Conservation (phyloP, 257 asterid species). For the Nicotiana sylvestris region DNA sequence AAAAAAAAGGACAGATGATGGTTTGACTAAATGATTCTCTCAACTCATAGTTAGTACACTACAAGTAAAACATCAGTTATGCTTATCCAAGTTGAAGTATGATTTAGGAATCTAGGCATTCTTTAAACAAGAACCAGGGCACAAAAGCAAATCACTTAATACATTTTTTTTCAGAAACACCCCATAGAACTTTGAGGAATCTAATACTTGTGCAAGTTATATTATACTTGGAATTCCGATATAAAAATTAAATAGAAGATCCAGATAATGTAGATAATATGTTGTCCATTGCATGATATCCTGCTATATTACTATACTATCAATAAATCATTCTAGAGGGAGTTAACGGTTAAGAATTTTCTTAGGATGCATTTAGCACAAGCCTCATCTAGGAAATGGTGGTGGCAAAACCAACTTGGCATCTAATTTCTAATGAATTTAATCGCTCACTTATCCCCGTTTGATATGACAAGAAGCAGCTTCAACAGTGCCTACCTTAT, state of each 20-base stretch:
- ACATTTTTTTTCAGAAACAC: background rate
- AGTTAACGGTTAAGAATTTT: background rate
- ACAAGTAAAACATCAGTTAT: background rate
- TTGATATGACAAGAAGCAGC: background rate
- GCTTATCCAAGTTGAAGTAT: background rate
- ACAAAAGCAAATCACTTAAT: background rate
- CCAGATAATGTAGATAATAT: background rate
- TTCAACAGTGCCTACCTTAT: constrained; percentile 45
- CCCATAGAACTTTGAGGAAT: background rate
- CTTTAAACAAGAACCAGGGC: background rate
- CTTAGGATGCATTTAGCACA: background rate
- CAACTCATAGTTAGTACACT: background rate
- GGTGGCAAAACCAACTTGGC: background rate
- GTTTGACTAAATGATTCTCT: background rate
- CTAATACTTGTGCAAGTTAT: background rate
- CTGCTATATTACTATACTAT: background rate
- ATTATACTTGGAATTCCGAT: background rate
- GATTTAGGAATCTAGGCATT: background rate
- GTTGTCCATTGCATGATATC: background rate
- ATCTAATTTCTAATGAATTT: background rate
- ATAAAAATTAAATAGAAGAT: background rate
- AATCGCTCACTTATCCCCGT: background rate
- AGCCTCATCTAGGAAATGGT: background rate
- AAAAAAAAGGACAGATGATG: background rate
- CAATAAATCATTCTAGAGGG: constrained; percentile 5